These are phyloP conservation scores for Dictyostelium purpureum DNA, from an alignment of 78 protist species.

Conservation along the genomic window DNA sequence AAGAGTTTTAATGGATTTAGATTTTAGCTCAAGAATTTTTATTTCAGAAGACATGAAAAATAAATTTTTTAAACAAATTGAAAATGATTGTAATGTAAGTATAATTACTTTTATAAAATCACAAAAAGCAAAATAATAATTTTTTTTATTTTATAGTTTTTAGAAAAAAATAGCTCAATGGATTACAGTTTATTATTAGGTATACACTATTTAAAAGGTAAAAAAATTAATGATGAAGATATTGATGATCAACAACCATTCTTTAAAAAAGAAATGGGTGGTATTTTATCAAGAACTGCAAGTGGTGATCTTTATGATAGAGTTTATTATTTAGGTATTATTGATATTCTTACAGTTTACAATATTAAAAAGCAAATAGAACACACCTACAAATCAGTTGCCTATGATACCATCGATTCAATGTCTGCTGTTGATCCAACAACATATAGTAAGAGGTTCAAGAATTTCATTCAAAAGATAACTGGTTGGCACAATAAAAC, in stretches of 20 bases:
- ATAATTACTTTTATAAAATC: neutral
- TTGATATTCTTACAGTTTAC: conserved; percentile 54
- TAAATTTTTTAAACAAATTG: conserved; percentile 60
- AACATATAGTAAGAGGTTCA: conserved; percentile 44
- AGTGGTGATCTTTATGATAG: conserved; percentile 53
- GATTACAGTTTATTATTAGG: conserved; percentile 67
- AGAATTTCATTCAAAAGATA: conserved; percentile 2
- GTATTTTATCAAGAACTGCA: conserved; percentile 30
- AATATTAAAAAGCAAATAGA: conserved; percentile 67
- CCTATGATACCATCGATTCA: conserved; percentile 49
- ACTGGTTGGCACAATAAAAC: conserved; percentile 54
- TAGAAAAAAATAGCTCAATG: conserved; percentile 55
- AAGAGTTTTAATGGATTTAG: conserved; percentile 60
- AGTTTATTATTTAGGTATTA: conserved; percentile 44
- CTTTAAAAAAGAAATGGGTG: conserved; percentile 57
- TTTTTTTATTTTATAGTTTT: conserved; percentile 53
- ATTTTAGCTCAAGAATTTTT: conserved; percentile 52
- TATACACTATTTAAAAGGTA: conserved; percentile 42
- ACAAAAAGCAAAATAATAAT: neutral
- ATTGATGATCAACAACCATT: neutral
- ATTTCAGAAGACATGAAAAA: conserved; percentile 34
- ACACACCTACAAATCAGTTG: conserved; percentile 61
- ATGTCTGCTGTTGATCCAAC: conserved; percentile 76
- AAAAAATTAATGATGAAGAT: neutral
- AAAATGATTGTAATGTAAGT: conserved; percentile 67